These are phyloP conservation scores for Kalmusia sp. DNA, from an alignment of 2,329 filamentous ascomycete genomes.

Conservation along the genomic window DNA sequence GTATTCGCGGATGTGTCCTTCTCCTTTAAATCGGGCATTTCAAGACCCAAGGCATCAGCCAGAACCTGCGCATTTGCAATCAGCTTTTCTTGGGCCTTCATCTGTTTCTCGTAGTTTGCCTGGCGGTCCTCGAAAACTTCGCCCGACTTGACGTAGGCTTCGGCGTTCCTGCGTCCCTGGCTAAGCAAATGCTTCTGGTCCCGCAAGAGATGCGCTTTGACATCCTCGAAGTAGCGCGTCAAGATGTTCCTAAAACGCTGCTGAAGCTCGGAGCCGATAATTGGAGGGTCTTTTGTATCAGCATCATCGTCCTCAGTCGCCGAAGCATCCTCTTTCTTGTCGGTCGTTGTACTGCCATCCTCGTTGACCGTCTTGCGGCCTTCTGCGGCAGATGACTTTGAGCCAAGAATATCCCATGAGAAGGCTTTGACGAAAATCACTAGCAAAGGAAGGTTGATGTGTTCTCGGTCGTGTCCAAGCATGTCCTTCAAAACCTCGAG, in stretches of 20 bases:
- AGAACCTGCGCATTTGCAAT: slow-evolving; percentile 89
- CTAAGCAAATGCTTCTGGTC: slow-evolving; percentile 88
- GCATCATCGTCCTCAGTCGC: slow-evolving; percentile 60
- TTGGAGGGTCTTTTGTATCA: slow-evolving; percentile 70
- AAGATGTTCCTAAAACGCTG: slow-evolving; percentile 87
- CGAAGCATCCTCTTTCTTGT: slow-evolving; percentile 59
- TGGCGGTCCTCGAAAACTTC: slow-evolving; percentile 98
- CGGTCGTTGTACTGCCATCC: slow-evolving; percentile 72
- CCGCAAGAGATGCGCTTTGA: slow-evolving; percentile 85
- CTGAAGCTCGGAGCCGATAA: slow-evolving; percentile 78
- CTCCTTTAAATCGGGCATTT: slow-evolving; percentile 93
- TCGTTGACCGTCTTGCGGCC: slow-evolving; percentile 85
- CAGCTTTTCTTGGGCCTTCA: slow-evolving; percentile 90
- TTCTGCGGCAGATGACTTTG: slow-evolving; percentile 73
- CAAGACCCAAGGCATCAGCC: slow-evolving; percentile 83
- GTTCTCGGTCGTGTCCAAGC: slow-evolving; percentile 90
- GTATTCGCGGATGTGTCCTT: slow-evolving; percentile 72
- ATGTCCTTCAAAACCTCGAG: slow-evolving; percentile 98
- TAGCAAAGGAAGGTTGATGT: slow-evolving; percentile 86
- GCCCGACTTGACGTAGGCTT: slow-evolving; percentile 97
- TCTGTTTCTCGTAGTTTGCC: slow-evolving; percentile 90
- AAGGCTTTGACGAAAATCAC: slow-evolving; percentile 97
- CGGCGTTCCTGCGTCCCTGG: slow-evolving; percentile 92
- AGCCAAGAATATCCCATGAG: slow-evolving; percentile 91
- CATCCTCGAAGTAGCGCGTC: slow-evolving; percentile 88